Conservation (phyloP, 495 filamentous ascomycete genomes). For the Aspergillus sclerotiicarbonarius region DNA sequence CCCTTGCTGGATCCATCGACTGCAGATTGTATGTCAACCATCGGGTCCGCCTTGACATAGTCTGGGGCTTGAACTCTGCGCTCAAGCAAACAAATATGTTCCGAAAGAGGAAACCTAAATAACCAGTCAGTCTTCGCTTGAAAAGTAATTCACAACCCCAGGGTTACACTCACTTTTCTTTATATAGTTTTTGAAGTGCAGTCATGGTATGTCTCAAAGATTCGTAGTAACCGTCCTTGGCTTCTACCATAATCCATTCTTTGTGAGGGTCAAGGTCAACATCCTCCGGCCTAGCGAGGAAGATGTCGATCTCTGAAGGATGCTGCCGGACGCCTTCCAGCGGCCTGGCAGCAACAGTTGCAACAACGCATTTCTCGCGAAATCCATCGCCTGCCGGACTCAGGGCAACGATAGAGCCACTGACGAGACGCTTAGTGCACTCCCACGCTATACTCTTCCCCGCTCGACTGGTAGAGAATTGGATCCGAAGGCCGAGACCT, state of each 20-base stretch:
- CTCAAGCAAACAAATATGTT: constrained; percentile 58
- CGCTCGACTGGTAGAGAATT: constrained; percentile 67
- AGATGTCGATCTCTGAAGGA: constrained; percentile 74
- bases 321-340: constrained; percentile 57
- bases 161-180: constrained; percentile 51
- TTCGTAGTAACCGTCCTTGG: constrained; percentile 70
- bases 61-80: constrained; percentile 43
- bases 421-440: constrained; percentile 68
- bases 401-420: constrained; percentile 70
- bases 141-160: constrained; percentile 16
- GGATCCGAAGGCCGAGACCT: constrained; percentile 65
- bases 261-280: constrained; percentile 64
- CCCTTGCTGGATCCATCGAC: constrained; percentile 15
- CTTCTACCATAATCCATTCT: constrained; percentile 78
- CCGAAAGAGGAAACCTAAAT: constrained; percentile 57
- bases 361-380: constrained; percentile 62
- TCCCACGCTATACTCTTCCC: constrained; percentile 73
- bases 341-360: constrained; percentile 69
- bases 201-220: constrained; percentile 66
- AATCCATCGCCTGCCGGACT: constrained; percentile 65
- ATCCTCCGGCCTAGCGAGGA: constrained; percentile 62
- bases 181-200: constrained; percentile 68
- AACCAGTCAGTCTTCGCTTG: constrained; percentile 11
- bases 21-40: constrained; percentile 45
- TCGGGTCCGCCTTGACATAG: constrained; percentile 48